Percentiles rank a stretch among this genome's conserved stretches.
Conservation (phyloP, 1,284 basidiomycete genomes). For the Trichosporon asahii region DNA sequence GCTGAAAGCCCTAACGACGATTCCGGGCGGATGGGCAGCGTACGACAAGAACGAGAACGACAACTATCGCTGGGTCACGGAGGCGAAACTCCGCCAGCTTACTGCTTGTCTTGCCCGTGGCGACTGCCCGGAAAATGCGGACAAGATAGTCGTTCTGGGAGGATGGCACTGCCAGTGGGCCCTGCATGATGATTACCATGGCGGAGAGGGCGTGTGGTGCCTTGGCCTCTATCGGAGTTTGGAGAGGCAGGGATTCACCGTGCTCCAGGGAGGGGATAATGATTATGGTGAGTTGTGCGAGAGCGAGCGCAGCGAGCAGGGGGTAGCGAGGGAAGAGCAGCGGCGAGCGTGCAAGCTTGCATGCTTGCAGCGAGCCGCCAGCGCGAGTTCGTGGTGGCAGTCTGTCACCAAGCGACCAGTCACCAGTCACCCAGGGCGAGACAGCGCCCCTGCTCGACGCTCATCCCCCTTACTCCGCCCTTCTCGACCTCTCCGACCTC, state of each 20-base stretch:
- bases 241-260: constrained; percentile 29
- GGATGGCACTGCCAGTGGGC: constrained; percentile 21
- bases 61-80: constrained; percentile 22
- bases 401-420: no score
- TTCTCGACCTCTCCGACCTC: no score
- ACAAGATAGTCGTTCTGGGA: constrained; percentile 21
- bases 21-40: neutral
- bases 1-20: neutral
- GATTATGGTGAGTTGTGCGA: constrained; percentile 27
- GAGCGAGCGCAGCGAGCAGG: neutral
- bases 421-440: no score
- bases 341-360: neutral
- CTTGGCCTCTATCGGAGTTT: constrained; percentile 18
- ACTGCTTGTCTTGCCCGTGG: constrained; percentile 16
- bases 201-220: constrained; percentile 23
- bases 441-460: no score
- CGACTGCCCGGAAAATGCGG: constrained; percentile 18
- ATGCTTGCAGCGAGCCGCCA: no score
- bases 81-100: constrained; percentile 21
- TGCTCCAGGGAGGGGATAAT: constrained; percentile 25
- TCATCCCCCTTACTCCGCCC: no score
- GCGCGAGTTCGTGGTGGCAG: no score
- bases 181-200: constrained; percentile 14
- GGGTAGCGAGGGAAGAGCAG: neutral
- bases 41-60: neutral